These are phyloP conservation scores for Leccinum fibrillosum DNA, from an alignment of 768 basidiomycete genomes.

Conservation along the genomic window DNA sequence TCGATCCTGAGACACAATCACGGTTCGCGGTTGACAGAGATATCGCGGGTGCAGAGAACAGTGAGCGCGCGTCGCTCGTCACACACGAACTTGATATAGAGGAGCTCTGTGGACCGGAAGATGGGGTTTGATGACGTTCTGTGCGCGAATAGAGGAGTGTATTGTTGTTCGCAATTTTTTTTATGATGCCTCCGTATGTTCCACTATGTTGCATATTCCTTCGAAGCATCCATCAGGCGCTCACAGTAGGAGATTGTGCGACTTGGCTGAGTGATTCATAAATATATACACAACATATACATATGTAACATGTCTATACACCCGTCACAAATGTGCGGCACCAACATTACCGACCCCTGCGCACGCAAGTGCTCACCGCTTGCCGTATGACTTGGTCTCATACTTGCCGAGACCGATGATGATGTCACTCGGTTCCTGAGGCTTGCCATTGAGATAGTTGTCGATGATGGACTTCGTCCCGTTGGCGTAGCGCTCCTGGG, in stretches of 20 bases:
- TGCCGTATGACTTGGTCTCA: constrained; percentile 44
- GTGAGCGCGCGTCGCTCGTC: constrained; percentile 17
- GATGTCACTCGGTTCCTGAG: constrained; percentile 76
- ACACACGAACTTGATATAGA: constrained; percentile 41
- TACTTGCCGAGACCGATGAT: constrained; percentile 69
- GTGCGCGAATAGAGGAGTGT: background rate
- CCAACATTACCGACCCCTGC: background rate
- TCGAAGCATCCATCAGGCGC: background rate
- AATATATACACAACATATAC: background rate
- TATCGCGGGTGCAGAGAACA: constrained; percentile 13
- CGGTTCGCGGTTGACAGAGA: constrained; percentile 67
- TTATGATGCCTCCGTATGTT: background rate
- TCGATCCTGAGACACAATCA: constrained; percentile 46
- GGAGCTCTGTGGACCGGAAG: constrained; percentile 48
- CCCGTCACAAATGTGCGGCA: background rate
- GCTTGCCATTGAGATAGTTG: constrained; percentile 59
- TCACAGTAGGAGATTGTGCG: background rate
- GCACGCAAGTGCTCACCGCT: constrained; percentile 10
- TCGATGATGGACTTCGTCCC: constrained; percentile 69
- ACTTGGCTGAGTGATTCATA: background rate
- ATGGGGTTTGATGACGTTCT: constrained; percentile 17
- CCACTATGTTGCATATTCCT: background rate
- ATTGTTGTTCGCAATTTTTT: background rate
- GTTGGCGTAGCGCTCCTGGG: constrained; percentile 80
- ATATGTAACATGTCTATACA: background rate